Conservation (phyloP, 129 eudicot genomes). For the Heracleum sosnowskyi region DNA sequence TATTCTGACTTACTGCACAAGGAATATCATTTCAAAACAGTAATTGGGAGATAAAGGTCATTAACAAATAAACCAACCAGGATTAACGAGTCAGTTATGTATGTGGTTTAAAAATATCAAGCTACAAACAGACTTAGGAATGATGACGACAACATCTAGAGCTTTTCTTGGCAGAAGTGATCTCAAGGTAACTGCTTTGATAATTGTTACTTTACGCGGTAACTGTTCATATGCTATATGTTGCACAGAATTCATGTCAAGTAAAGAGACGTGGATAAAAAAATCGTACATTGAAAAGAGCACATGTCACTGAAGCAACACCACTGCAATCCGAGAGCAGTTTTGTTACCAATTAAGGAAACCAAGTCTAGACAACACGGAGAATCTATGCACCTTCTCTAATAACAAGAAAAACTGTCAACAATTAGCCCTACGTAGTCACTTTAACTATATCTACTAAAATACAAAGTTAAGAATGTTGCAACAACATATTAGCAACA, state of each 20-base stretch:
- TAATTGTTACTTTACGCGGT: background rate
- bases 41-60: background rate
- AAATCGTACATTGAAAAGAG: background rate
- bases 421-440: background rate
- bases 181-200: background rate
- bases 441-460: background rate
- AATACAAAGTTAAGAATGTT: background rate
- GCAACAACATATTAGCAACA: background rate
- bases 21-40: background rate
- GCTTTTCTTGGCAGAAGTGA: background rate
- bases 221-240: background rate
- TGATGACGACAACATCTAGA: background rate
- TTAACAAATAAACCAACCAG: background rate
- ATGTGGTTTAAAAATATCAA: background rate
- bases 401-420: background rate
- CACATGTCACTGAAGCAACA: background rate
- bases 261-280: background rate
- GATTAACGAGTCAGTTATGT: background rate
- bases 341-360: background rate
- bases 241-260: background rate
- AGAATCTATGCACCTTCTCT: background rate
- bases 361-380: background rate
- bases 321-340: background rate
- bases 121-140: background rate
- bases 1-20: conserved; percentile 72